A percentile compares a stretch with the other conserved stretches of the same genome.
Conservation (phyloP, 2,329 filamentous ascomycete genomes). For the Fusarium denticulatum region DNA sequence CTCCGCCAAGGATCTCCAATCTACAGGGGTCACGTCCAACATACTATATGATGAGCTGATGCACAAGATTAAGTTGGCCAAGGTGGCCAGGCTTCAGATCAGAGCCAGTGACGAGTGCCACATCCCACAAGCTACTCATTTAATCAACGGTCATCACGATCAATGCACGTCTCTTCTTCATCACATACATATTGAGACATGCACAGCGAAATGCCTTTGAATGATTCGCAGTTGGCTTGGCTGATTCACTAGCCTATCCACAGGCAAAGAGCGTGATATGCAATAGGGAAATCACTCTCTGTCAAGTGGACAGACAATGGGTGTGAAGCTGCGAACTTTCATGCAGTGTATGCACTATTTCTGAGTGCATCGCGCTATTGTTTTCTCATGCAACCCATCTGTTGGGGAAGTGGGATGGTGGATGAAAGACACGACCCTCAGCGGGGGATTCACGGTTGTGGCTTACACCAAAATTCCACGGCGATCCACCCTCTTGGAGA, state of each 20-base stretch:
- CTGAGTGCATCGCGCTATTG: slow-evolving; percentile 2
- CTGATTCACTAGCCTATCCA: neutral
- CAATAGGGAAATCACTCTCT: neutral
- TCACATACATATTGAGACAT: slow-evolving; percentile 1
- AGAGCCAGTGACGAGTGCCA: neutral
- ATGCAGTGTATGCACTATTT: neutral
- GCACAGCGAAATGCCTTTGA: neutral
- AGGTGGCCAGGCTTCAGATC: neutral
- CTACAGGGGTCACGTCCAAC: neutral
- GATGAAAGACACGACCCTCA: neutral
- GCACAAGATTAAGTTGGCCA: neutral
- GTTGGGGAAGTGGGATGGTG: neutral
- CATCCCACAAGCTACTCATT: neutral
- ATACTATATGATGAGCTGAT: neutral
- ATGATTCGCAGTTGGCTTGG: neutral
- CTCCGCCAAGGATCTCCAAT: neutral
- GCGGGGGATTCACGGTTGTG: neutral
- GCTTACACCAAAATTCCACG: neutral
- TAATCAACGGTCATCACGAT: neutral
- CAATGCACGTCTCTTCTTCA: neutral
- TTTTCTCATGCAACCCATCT: slow-evolving; percentile 14
- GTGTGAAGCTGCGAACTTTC: neutral
- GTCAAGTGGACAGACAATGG: neutral
- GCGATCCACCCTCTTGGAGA: neutral
- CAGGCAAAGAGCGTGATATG: neutral